A percentile compares a stretch with the other conserved stretches of the same genome.
Conservation (phyloP, 768 basidiomycete species). For the Macrolepiota albuminosa region DNA sequence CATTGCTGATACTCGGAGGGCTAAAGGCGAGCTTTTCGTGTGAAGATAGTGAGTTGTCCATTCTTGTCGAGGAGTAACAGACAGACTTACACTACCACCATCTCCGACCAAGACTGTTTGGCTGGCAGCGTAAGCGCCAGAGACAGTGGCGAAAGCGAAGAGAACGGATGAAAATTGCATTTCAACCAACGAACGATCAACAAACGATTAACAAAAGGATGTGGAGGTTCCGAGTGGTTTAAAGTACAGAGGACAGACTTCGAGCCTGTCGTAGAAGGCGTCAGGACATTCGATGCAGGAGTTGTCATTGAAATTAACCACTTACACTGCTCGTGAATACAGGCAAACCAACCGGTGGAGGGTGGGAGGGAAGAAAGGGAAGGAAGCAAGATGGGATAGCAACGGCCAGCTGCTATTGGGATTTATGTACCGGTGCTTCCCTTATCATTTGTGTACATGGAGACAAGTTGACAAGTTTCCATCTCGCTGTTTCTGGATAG, state of each 20-base stretch:
- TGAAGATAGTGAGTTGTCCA: neutral
- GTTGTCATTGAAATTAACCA: neutral
- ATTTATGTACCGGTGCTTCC: neutral
- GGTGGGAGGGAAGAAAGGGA: conserved; percentile 18
- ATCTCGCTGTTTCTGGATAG: neutral
- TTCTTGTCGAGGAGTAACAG: neutral
- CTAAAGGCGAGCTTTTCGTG: conserved; percentile 30
- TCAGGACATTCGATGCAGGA: neutral
- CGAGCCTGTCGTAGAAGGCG: conserved; percentile 26
- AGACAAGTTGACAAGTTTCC: neutral
- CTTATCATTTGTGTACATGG: conserved; percentile 9
- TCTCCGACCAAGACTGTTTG: conserved; percentile 39
- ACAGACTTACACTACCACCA: conserved; percentile 21
- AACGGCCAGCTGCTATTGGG: neutral
- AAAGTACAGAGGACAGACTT: conserved; percentile 19
- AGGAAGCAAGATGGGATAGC: neutral
- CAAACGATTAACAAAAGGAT: conserved; percentile 8
- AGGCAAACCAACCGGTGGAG: conserved; percentile 25
- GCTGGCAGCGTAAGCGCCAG: conserved; percentile 31
- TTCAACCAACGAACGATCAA: conserved; percentile 21
- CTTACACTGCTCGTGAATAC: conserved; percentile 44
- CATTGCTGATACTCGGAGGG: conserved; percentile 33
- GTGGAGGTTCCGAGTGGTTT: neutral
- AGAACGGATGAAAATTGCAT: conserved; percentile 49
- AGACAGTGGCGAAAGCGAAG: conserved; percentile 37